Base-by-base conservation (phyloP, 2,329 filamentous ascomycete species). In the Blastomyces gilchristii region DNA sequence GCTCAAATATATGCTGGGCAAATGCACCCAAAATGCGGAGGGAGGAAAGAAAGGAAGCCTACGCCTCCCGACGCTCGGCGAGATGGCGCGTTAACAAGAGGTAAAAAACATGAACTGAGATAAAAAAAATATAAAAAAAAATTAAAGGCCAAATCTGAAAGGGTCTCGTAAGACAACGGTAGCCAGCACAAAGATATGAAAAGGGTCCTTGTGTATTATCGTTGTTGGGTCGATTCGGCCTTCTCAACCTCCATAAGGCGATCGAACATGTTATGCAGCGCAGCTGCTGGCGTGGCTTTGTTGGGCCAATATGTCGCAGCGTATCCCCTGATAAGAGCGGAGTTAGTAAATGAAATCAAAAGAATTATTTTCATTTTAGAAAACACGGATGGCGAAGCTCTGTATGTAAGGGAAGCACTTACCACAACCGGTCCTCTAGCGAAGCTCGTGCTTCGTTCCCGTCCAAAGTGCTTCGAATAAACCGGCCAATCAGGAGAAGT, bases 271-370 rank as follows among this genome's bases (percentile, higher is more conserved):
- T 64, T 62, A 43, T 64, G 64, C 59, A 68, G 65, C 8, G 66
- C 63, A 41, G 60, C 62, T 59, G 65, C 66, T 22, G 66, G 65
- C 5, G 64, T 68, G 49, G 50, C 77, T 67, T 78, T 77, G 68
- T 79, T 79, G 18, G 78, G 77, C 77, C 78, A 80, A 65, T 79
- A 78, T 31, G 75, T 74, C 22, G 76, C 75, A 58, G 78, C 77
- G 65, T 77, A 78, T 62, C 77, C 74, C 78, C 78, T 80, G 43
- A 49, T 52, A 45, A 5, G 25, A 16, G 4, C 7, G 14, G 43
- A 2, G 25, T 49, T 43, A 61, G 16, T 28, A 31, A n/a, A 4
- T 18, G 16, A 18, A 45, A 22, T 18, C n/a, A 28, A 34, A 8
- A 58, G 43, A n/a, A n/a, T 45, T 28, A 41, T 43, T n/a, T 43